phyloP scores from a whole-genome alignment of 164 flowering plant genomes.

The Macadamia tetraphylla region DNA sequence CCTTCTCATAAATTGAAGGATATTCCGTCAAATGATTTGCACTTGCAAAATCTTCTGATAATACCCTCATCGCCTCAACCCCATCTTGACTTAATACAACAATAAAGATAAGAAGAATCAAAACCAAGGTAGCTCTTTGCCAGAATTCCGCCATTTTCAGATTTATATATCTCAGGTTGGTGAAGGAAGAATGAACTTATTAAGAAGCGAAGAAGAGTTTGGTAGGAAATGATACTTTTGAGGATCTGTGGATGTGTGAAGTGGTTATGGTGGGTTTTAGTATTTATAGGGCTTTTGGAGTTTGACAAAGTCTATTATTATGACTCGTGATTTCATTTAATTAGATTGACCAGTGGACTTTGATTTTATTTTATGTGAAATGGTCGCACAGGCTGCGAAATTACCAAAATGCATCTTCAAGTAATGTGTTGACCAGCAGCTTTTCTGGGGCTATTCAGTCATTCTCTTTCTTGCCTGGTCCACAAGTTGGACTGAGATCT shows the following conservation, averaged over 20 bases:
- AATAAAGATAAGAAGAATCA: neutral
- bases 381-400: no score
- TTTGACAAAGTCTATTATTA: no score
- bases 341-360: no score
- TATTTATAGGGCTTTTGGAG: neutral
- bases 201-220: neutral
- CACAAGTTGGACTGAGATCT: no score
- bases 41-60: conserved; percentile 25
- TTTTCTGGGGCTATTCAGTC: no score
- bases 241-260: neutral
- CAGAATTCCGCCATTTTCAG: neutral
- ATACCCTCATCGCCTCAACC: conserved; percentile 12
- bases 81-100: conserved; percentile 5
- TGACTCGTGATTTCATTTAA: no score
- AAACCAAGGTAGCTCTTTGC: neutral
- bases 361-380: no score
- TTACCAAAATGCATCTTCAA: no score
- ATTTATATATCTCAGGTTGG: no score
- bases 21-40: conserved; percentile 26
- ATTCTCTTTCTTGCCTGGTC: no score
- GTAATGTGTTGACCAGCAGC: no score
- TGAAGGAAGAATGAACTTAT: no score
- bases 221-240: neutral
- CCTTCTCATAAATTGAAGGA: conserved; percentile 26
- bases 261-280: neutral